phyloP scores from a whole-genome alignment of 768 basidiomycete species.

The Paxillus involutus region DNA sequence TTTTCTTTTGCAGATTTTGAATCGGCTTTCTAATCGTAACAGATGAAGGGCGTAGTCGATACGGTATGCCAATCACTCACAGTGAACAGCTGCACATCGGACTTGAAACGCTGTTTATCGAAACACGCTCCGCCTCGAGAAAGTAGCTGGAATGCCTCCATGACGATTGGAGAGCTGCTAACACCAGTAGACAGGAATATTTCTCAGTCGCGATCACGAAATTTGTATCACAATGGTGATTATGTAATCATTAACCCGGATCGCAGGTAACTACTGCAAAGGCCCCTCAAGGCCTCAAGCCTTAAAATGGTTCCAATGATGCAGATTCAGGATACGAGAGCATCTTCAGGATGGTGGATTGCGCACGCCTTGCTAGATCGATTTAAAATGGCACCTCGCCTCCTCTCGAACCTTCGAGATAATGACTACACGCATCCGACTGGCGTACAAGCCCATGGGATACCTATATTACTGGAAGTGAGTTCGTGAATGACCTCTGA shows the following conservation, averaged over 20 bases:
- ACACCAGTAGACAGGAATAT: no score
- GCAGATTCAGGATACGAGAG: no score
- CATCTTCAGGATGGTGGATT: no score
- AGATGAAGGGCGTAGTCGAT: conserved; percentile 2
- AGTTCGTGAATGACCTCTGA: conserved; percentile 17
- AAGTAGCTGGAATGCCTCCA: conserved; percentile 90
- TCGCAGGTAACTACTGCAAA: no score
- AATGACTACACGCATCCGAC: conserved; percentile 70
- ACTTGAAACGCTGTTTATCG: conserved; percentile 70
- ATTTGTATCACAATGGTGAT: no score
- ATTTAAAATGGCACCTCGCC: conserved; percentile 55
- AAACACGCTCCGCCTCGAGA: conserved; percentile 85
- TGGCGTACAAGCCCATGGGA: conserved; percentile 76
- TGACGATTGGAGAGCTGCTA: conserved; percentile 23
- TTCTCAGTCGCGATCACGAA: no score
- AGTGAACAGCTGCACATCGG: conserved; percentile 70
- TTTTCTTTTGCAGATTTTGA: conserved; percentile 21
- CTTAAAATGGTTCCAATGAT: no score
- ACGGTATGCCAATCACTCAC: conserved; percentile 36
- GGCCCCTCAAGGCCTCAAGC: no score
- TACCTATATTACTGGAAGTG: conserved; percentile 81
- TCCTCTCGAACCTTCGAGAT: conserved; percentile 63
- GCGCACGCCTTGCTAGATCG: conserved; percentile 43
- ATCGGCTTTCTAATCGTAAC: conserved; percentile 23
- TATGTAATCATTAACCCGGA: no score